Conservation (phyloP, 345 rosid species). For the Gossypium australe region DNA sequence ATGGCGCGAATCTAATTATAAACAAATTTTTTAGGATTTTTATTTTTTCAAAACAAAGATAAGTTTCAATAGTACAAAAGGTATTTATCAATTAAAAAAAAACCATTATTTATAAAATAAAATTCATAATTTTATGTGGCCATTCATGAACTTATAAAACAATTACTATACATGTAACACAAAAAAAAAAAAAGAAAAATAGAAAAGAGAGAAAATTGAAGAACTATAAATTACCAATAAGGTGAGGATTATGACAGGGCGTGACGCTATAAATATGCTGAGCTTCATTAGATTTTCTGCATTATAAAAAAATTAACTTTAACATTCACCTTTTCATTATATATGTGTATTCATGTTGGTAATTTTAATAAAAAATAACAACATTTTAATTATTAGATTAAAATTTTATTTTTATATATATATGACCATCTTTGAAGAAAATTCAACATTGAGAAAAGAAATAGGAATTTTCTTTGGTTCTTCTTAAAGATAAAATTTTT, state of each 20-base stretch:
- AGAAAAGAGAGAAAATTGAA: not conserved
- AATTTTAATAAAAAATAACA: no score
- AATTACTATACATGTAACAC: not conserved
- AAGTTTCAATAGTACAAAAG: not conserved
- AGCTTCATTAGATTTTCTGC: conserved; percentile 26
- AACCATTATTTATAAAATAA: not conserved
- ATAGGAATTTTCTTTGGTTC: no score
- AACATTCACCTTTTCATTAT: no score
- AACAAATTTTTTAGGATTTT: not conserved
- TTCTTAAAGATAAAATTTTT: not conserved
- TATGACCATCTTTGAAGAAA: not conserved
- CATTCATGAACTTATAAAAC: not conserved
- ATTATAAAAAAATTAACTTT: no score
- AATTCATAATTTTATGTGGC: not conserved
- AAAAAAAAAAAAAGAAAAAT: not conserved
- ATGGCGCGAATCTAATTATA: not conserved
- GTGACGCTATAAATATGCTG: conserved; percentile 14
- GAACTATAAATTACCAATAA: conserved; percentile 14
- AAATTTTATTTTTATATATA: no score
- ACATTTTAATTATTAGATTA: no score
- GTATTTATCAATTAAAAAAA: not conserved
- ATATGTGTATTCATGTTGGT: no score
- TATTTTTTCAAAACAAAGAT: not conserved
- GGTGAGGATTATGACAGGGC: conserved; percentile 21
- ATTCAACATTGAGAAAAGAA: not conserved